phyloP scores from a whole-genome alignment of 805 yeast genomes.

The Priceomyces fermenticarens region DNA sequence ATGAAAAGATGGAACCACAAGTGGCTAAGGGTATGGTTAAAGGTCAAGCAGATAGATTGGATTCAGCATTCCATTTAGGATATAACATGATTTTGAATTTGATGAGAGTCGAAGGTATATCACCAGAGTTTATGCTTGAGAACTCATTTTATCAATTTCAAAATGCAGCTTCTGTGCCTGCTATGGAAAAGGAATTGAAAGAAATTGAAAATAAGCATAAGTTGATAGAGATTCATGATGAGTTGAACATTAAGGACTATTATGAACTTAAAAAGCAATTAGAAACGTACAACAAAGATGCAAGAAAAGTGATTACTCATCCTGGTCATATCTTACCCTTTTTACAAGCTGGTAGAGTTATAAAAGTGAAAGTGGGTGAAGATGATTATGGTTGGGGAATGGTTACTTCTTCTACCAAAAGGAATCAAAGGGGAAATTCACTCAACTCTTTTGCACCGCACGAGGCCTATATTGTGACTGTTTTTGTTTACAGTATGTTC shows the following conservation, averaged over 20 bases:
- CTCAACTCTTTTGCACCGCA: slow-evolving; percentile 69
- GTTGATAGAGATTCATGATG: slow-evolving; percentile 64
- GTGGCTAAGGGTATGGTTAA: slow-evolving; percentile 99
- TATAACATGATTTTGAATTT: slow-evolving; percentile 95
- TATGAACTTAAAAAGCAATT: slow-evolving; percentile 77
- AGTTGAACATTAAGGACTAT: slow-evolving; percentile 70
- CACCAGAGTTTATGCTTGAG: slow-evolving; percentile 96
- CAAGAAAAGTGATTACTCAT: slow-evolving; percentile 79
- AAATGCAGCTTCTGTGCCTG: slow-evolving; percentile 86
- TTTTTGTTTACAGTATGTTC: slow-evolving; percentile 73
- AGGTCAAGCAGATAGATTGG: slow-evolving; percentile 96
- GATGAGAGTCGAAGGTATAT: slow-evolving; percentile 96
- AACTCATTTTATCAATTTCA: slow-evolving; percentile 94
- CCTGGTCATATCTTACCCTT: slow-evolving; percentile 85
- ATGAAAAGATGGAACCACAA: slow-evolving; percentile 98
- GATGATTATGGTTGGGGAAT: slow-evolving; percentile 96
- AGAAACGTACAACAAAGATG: slow-evolving; percentile 67
- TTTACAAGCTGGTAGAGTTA: slow-evolving; percentile 83
- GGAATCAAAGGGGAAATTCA: slow-evolving; percentile 60
- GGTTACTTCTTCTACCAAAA: slow-evolving; percentile 71
- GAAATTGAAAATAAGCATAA: slow-evolving; percentile 50
- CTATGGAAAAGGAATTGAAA: slow-evolving; percentile 64
- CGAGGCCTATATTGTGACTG: slow-evolving; percentile 85
- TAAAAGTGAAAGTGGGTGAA: slow-evolving; percentile 59
- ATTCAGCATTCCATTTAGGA: slow-evolving; percentile 96